A percentile compares a stretch with the other conserved stretches of the same genome.
Evolutionary conservation across 2,329 filamentous ascomycete species (phyloP).

Genomic region (Colletotrichum theobromicola): DNA sequence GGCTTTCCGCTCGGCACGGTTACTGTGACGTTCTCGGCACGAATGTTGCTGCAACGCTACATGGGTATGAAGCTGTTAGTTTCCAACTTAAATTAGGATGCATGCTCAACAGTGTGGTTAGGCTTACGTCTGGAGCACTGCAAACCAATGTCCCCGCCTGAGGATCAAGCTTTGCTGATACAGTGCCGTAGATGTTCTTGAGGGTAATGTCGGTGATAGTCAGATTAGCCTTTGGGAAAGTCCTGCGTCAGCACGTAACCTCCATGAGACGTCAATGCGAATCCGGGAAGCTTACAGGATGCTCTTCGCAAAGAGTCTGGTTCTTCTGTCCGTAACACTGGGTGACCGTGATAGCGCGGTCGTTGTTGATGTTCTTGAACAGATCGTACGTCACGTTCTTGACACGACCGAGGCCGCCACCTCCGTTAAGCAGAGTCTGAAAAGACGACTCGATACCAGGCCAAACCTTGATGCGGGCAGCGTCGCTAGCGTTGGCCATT

Average conservation of each 20-base stretch:
- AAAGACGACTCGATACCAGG: constrained; percentile 55
- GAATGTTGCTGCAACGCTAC: constrained; percentile 49
- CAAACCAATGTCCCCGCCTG: constrained; percentile 32
- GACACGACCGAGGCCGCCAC: constrained; percentile 59
- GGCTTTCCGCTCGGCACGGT: constrained; percentile 49
- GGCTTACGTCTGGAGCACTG: constrained; percentile 31
- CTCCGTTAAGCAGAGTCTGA: constrained; percentile 64
- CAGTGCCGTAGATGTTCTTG: constrained; percentile 32
- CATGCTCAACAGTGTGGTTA: neutral
- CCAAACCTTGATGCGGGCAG: constrained; percentile 76
- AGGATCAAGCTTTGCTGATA: constrained; percentile 32
- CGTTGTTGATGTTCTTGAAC: constrained; percentile 61
- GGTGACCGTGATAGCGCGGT: constrained; percentile 65
- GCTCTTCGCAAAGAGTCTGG: constrained; percentile 36
- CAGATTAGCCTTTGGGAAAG: constrained; percentile 13
- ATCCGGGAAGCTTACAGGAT: constrained; percentile 14
- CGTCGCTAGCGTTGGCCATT: constrained; percentile 65
- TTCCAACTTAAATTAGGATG: neutral
- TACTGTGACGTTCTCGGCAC: constrained; percentile 48
- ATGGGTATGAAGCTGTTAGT: neutral
- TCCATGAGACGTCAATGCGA: rapidly evolving
- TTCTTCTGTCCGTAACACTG: constrained; percentile 60
- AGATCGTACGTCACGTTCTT: constrained; percentile 67
- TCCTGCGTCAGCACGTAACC: neutral
- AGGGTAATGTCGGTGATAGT: constrained; percentile 32